phyloP scores from a whole-genome alignment of 768 basidiomycete genomes.

The Omphalotus guepiniiformis region DNA sequence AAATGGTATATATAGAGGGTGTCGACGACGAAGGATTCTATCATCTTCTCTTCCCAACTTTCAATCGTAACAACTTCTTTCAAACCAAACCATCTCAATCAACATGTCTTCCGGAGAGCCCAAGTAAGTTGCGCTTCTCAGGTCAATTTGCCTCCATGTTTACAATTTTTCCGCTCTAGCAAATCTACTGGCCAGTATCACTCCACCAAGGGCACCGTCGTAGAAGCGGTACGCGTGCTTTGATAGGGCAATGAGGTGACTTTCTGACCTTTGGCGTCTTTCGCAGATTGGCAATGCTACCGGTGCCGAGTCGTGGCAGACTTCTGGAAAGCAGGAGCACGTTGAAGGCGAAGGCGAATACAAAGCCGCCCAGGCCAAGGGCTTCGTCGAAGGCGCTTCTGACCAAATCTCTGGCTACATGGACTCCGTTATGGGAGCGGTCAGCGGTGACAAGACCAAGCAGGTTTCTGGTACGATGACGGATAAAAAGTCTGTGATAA shows the following conservation, averaged over 20 bases:
- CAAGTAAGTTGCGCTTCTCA: too few species aligned
- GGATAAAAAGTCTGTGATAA: not conserved
- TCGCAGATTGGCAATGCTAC: conserved; percentile 42
- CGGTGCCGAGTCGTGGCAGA: conserved; percentile 39
- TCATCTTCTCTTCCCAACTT: too few species aligned
- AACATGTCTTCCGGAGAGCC: not conserved
- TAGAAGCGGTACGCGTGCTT: conserved; percentile 11
- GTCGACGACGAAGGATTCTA: not conserved
- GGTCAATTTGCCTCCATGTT: too few species aligned
- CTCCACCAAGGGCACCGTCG: conserved; percentile 22
- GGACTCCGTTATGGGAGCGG: conserved; percentile 45
- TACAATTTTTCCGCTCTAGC: conserved; percentile 14
- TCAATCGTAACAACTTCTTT: not conserved
- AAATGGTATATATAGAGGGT: not conserved
- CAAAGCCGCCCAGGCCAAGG: conserved; percentile 42
- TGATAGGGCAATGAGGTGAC: too few species aligned
- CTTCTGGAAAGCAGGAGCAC: conserved; percentile 50
- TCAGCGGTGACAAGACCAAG: conserved; percentile 46
- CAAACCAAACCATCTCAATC: not conserved
- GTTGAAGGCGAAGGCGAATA: conserved; percentile 44
- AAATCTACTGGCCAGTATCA: conserved; percentile 27
- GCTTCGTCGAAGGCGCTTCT: conserved; percentile 42
- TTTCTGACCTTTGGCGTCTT: not conserved
- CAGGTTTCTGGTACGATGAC: conserved; percentile 33
- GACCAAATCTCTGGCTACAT: conserved; percentile 46